phyloP scores from a whole-genome alignment of 306 rosid species.

The Prunus persica region Prunus_persica_NCBIv2 NC_034014.1:19790001-19790500 shows the following conservation, averaged over 20 bases:
- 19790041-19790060: slow-evolving; percentile 94
- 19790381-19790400: neutral
- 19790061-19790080: slow-evolving; percentile 51
- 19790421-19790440: neutral
- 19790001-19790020: slow-evolving; percentile 70
- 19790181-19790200: slow-evolving; percentile 92
- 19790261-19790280: neutral
- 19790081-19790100: neutral
- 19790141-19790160: slow-evolving; percentile 8
- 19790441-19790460: neutral
- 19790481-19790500: slow-evolving; percentile 9
- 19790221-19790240: slow-evolving; percentile 35
- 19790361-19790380: neutral
- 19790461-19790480: slow-evolving; percentile 6
- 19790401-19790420: neutral
- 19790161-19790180: slow-evolving; percentile 68
- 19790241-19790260: slow-evolving; percentile 3
- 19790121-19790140: neutral
- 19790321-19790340: neutral
- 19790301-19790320: neutral
- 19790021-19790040: slow-evolving; percentile 89
- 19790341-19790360: neutral
- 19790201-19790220: slow-evolving; percentile 99
- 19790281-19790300: neutral
- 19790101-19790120: slow-evolving; percentile 8